Evolutionary conservation across 208 protist genomes (phyloP).

Genomic region (Trypanosoma congolense): DNA sequence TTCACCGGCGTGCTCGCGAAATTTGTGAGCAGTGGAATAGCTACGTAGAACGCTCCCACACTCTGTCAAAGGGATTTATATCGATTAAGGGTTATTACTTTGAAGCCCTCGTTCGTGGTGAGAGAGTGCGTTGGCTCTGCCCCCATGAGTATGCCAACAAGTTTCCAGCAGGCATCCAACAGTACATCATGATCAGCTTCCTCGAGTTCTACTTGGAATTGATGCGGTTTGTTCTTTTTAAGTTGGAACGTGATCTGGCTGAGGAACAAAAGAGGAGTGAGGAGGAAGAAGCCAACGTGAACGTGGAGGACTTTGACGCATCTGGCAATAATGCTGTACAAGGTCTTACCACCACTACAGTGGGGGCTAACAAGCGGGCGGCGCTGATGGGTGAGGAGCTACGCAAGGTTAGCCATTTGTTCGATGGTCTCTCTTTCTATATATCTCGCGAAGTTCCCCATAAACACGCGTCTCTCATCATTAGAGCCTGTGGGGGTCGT

Average conservation of each 20-base stretch:
- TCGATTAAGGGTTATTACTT: slow-evolving; percentile 99
- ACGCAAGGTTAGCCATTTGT: slow-evolving; percentile 51
- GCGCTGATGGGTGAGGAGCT: slow-evolving; percentile 58
- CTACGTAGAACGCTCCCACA: slow-evolving; percentile 79
- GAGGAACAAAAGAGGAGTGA: slow-evolving; percentile 58
- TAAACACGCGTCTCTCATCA: slow-evolving; percentile 87
- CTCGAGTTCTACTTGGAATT: slow-evolving; percentile 97
- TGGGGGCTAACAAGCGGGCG: slow-evolving; percentile 32
- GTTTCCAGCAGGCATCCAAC: slow-evolving; percentile 92
- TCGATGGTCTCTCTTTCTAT: slow-evolving; percentile 79
- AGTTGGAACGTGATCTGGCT: slow-evolving; percentile 91
- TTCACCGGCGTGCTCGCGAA: slow-evolving; percentile 65
- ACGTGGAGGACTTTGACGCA: slow-evolving; percentile 41
- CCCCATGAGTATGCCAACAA: slow-evolving; percentile 96
- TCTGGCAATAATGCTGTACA: slow-evolving; percentile 26
- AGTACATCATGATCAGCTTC: slow-evolving; percentile 95
- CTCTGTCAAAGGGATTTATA: slow-evolving; percentile 95
- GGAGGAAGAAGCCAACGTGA: slow-evolving; percentile 45
- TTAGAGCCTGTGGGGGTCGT: slow-evolving; percentile 84
- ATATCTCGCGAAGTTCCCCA: slow-evolving; percentile 87
- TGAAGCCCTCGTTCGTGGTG: slow-evolving; percentile 93
- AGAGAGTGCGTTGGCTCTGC: slow-evolving; percentile 95
- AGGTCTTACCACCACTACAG: slow-evolving; percentile 25
- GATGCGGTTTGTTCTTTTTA: slow-evolving; percentile 96
- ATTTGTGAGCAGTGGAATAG: slow-evolving; percentile 73